Evolutionary conservation across 768 basidiomycete genomes (phyloP).

Genomic region (Naganishia friedmannii): DNA sequence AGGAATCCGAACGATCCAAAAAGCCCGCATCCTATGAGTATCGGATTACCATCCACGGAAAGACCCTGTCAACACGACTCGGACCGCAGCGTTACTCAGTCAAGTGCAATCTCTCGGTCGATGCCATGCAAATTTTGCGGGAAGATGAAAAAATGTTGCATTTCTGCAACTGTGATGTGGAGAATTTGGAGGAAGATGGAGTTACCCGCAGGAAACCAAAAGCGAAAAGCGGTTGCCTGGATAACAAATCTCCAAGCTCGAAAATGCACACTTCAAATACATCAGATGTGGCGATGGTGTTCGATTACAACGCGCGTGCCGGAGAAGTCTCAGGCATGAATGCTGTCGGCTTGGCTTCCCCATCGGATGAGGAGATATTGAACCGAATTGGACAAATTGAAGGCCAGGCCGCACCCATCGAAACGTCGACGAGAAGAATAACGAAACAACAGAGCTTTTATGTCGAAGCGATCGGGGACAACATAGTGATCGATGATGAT

Average conservation of each 20-base stretch:
- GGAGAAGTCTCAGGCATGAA: conserved; percentile 3
- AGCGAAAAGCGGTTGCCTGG: neutral
- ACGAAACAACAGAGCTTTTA: conserved; percentile 13
- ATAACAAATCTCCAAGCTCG: neutral
- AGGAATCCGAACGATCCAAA: neutral
- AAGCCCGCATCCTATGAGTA: neutral
- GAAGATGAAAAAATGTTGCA: neutral
- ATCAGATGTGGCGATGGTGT: neutral
- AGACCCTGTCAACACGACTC: neutral
- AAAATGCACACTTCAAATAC: neutral
- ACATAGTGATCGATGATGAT: conserved; percentile 8
- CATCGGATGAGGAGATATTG: no score
- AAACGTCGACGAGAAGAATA: neutral
- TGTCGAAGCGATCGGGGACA: neutral
- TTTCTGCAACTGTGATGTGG: conserved; percentile 8
- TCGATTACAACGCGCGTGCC: conserved; percentile 10
- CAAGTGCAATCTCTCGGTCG: conserved; percentile 9
- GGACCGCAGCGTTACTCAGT: conserved; percentile 5
- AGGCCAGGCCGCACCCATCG: neutral
- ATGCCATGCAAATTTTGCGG: conserved; percentile 11
- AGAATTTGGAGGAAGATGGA: neutral
- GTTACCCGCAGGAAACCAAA: neutral
- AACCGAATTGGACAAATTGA: neutral
- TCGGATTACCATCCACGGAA: conserved; percentile 1
- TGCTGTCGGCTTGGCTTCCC: neutral